Percentiles rank a stretch among this genome's conserved stretches.
These are phyloP conservation scores for Allium fistulosum DNA, from an alignment of 106 monocot species.

Conservation along the genomic window DNA sequence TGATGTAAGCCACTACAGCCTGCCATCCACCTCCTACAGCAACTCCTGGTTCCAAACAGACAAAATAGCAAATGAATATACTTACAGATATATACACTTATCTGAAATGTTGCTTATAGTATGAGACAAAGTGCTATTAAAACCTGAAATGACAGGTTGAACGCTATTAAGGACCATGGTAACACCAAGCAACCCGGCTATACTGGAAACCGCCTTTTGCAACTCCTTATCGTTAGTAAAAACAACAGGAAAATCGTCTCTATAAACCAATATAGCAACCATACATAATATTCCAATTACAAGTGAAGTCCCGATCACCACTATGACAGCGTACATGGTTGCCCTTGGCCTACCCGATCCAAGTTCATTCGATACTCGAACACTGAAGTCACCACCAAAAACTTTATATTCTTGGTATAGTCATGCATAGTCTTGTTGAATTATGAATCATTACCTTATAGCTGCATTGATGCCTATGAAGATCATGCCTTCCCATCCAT, in stretches of 20 bases:
- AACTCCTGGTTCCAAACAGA: constrained; percentile 31
- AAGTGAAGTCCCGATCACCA: constrained; percentile 45
- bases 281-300: constrained; percentile 49
- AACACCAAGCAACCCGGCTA: constrained; percentile 67
- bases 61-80: neutral
- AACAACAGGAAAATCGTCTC: constrained; percentile 49
- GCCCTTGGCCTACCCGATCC: constrained; percentile 58
- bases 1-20: constrained; percentile 70
- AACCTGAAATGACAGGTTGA: constrained; percentile 87
- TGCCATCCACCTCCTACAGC: constrained; percentile 85
- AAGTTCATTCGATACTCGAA: constrained; percentile 89
- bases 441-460: constrained; percentile 38
- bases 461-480: constrained; percentile 83
- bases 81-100: neutral
- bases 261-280: constrained; percentile 26
- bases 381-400: constrained; percentile 22
- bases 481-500: constrained; percentile 78
- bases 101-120: neutral
- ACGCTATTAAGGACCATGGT: constrained; percentile 96
- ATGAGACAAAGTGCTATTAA: neutral
- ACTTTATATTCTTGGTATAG: neutral
- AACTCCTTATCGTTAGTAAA: constrained; percentile 51
- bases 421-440: neutral
- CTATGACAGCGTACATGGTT: constrained; percentile 46
- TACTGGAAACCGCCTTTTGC: constrained; percentile 54